These are phyloP conservation scores for Graphilbum sp. DNA, from an alignment of 2,329 filamentous ascomycete species.

Conservation along the genomic window DNA sequence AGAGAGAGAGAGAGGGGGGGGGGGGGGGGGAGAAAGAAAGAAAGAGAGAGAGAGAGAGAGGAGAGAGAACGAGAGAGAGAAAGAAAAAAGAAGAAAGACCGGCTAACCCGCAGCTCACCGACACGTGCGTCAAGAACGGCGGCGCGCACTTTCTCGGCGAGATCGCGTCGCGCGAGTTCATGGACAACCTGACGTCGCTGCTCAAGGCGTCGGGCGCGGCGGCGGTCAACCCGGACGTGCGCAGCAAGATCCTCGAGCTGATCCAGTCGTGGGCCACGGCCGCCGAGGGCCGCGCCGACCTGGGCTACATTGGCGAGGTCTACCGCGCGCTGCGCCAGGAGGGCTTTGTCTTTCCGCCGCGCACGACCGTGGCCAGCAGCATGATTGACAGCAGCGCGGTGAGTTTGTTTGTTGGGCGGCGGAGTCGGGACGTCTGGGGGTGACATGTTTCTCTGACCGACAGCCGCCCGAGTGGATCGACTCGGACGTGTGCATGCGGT, in stretches of 20 bases:
- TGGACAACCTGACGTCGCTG: slow-evolving; percentile 89
- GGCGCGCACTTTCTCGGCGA: slow-evolving; percentile 88
- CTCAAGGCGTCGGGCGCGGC: slow-evolving; percentile 62
- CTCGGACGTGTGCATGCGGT: slow-evolving; percentile 97
- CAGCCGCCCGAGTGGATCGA: slow-evolving; percentile 95
- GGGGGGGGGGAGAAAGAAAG: too few relatives aligned
- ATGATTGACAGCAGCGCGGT: slow-evolving; percentile 97
- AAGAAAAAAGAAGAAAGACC: too few relatives aligned
- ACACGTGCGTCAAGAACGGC: slow-evolving; percentile 98
- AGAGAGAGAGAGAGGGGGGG: too few relatives aligned
- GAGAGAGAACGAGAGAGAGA: too few relatives aligned
- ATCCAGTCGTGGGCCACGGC: slow-evolving; percentile 89
- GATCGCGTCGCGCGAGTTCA: slow-evolving; percentile 92
- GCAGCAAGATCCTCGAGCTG: slow-evolving; percentile 77
- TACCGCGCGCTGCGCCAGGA: slow-evolving; percentile 72
- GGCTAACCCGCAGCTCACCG: slow-evolving; percentile 56
- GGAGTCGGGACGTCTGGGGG: too few relatives aligned
- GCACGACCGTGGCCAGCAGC: slow-evolving; percentile 73
- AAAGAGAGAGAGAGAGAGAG: too few relatives aligned
- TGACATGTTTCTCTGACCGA: slow-evolving; percentile 1
- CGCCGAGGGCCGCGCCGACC: slow-evolving; percentile 66
- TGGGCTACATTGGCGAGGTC: slow-evolving; percentile 76
- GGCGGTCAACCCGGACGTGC: slow-evolving; percentile 72
- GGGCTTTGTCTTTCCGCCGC: slow-evolving; percentile 79
- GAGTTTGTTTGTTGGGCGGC: slow-evolving; percentile 29